Base-by-base conservation (phyloP, 1,284 basidiomycete species). In the Phellopilus nigrolimitatus region DNA sequence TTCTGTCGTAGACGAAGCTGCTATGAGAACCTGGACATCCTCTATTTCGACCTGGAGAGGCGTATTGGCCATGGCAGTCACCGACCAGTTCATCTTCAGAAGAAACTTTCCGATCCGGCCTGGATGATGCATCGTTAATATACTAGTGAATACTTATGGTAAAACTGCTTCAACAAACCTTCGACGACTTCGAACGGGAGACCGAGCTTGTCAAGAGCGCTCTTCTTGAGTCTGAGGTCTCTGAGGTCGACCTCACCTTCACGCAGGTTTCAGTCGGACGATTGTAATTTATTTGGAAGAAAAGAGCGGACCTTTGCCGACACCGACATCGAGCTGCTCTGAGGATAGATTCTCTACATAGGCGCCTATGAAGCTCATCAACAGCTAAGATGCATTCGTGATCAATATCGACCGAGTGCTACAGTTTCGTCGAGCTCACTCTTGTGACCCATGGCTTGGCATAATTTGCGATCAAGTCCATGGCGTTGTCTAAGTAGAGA, bases 301-400 rank as follows among this genome's bases (percentile, higher is more conserved):
- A 13, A 10, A 25, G 31, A 4, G 24, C 17, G 21, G 13, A 43
- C 46, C 46, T 54, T 66, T 68, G 61, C 85, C 91, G 59, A 99
- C 91, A 25, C 94, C 95, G 72, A 97, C 88, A 62, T 94, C 95
- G 44, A 99, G 86, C 69, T 97, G 92, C 63, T 90, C 88, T 61
- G 94, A 83, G 68, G 98, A 94, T 66, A 99, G 73, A 62, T 97
- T 97, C 72, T 97, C 94, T 57, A 99, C 90, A 77, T 99, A 98
- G 1, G 92, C 90, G 38, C 92, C 91, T 45, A 97, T 83, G 58
- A 97, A 88, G 60, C 90, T 82, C 68, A 97, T 97, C 72, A 95
- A 89, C 60, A 95, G 66, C 88, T 91, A 51, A 34, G 17, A 37
- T 37, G 34, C 2, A 55, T 8, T 22, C 37, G 46, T 37, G 36